Percentiles rank a stretch among this genome's conserved stretches.
Conservation (phyloP, 257 asterid species). For the Eustoma russellianum region DNA sequence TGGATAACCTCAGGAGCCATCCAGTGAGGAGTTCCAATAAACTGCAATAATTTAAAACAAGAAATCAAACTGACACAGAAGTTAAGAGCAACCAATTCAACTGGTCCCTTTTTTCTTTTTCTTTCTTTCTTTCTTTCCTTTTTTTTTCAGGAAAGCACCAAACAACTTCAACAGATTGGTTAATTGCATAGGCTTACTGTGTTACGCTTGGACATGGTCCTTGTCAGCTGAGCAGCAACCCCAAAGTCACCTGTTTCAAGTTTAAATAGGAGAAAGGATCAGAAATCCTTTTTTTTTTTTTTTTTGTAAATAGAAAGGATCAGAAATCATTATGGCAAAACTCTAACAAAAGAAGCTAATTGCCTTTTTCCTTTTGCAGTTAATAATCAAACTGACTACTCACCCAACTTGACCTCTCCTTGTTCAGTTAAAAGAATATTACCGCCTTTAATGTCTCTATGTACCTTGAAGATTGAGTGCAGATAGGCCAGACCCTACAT, state of each 20-base stretch:
- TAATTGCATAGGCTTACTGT: constrained; percentile 41
- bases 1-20: constrained; percentile 99
- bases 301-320: too few species aligned
- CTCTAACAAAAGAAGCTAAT: not conserved
- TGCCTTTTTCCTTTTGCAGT: not conserved
- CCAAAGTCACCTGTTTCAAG: constrained; percentile 88
- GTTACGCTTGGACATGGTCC: constrained; percentile 99
- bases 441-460: constrained; percentile 99
- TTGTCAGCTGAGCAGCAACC: constrained; percentile 97
- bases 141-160: not conserved
- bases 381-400: constrained; percentile 27
- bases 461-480: constrained; percentile 98
- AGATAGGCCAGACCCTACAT: constrained; percentile 86
- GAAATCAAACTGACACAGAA: not conserved
- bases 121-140: too few species aligned
- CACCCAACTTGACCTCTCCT: constrained; percentile 98
- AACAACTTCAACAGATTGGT: not conserved
- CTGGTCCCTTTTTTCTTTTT: too few species aligned
- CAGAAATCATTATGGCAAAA: not conserved
- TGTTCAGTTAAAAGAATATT: constrained; percentile 89
- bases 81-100: not conserved
- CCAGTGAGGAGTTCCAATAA: constrained; percentile 99
- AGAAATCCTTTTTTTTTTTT: too few species aligned
- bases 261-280: not conserved
- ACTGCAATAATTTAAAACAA: constrained; percentile 30